phyloP scores from a whole-genome alignment of 805 yeast species.

The Starmerella apicola region DNA sequence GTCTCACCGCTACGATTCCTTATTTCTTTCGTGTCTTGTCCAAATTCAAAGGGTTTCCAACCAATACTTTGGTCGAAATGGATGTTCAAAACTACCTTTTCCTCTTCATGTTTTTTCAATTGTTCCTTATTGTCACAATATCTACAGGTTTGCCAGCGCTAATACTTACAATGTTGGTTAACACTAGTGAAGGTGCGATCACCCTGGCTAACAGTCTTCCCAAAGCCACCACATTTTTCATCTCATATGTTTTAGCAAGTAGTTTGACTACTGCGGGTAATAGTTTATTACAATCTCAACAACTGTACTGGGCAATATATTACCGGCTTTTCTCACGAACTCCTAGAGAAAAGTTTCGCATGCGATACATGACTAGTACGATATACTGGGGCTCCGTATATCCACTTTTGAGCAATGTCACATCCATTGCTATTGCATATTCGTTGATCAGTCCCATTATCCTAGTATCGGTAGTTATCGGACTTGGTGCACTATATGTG shows the following conservation, averaged over 20 bases:
- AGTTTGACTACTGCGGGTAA: constrained; percentile 69
- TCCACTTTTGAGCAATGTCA: constrained; percentile 65
- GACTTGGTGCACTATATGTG: constrained; percentile 44
- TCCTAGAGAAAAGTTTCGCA: constrained; percentile 44
- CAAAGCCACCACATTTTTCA: constrained; percentile 74
- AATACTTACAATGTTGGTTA: constrained; percentile 15
- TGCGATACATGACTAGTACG: constrained; percentile 35
- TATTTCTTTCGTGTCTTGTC: constrained; percentile 43
- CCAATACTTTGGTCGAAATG: constrained; percentile 52
- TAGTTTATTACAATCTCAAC: constrained; percentile 48
- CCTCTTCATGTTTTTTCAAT: constrained; percentile 65
- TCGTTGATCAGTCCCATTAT: constrained; percentile 71
- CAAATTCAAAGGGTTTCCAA: constrained; percentile 42
- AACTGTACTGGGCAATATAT: constrained; percentile 33
- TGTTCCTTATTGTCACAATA: constrained; percentile 71
- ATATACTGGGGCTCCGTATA: constrained; percentile 68
- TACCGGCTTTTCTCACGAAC: constrained; percentile 37
- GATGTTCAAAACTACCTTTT: constrained; percentile 70
- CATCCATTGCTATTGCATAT: constrained; percentile 66
- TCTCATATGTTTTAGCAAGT: constrained; percentile 60
- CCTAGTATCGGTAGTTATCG: constrained; percentile 43
- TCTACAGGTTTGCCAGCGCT: constrained; percentile 62
- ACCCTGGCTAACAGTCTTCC: constrained; percentile 71
- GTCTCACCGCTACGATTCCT: constrained; percentile 53
- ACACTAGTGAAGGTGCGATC: constrained; percentile 28